A percentile compares a stretch with the other conserved stretches of the same genome.
Evolutionary conservation across 2,329 filamentous ascomycete species (phyloP).

Genomic region (Hypoxylon sp.): DNA sequence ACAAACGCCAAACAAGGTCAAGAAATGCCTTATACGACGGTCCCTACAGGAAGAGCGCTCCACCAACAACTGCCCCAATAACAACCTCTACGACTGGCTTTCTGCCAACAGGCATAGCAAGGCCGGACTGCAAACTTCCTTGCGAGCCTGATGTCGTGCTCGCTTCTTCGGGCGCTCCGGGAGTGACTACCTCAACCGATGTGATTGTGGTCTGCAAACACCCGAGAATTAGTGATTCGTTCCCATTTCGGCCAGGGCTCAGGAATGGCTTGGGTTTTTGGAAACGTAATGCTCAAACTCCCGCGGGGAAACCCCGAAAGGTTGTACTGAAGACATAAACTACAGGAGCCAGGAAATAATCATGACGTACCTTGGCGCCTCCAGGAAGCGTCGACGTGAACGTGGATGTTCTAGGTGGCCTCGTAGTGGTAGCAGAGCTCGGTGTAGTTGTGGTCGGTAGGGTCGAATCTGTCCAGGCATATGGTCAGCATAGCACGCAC

Average conservation of each 20-base stretch:
- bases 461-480: constrained; percentile 41
- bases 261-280: no score
- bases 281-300: background rate
- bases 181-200: constrained; percentile 50
- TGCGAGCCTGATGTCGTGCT: constrained; percentile 38
- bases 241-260: background rate
- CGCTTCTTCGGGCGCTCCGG: constrained; percentile 40
- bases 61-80: constrained; percentile 49
- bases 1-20: constrained; percentile 34
- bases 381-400: constrained; percentile 52
- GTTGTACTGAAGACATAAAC: background rate
- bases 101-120: constrained; percentile 32
- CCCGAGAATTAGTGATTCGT: constrained; percentile 19
- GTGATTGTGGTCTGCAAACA: constrained; percentile 51
- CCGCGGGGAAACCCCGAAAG: background rate
- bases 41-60: constrained; percentile 43
- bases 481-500: constrained; percentile 17
- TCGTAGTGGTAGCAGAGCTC: constrained; percentile 34
- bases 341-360: background rate
- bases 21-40: constrained; percentile 17
- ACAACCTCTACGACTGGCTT: constrained; percentile 45
- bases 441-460: constrained; percentile 39
- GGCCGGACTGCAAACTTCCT: constrained; percentile 51
- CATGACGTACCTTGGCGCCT: constrained; percentile 43
- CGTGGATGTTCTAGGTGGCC: constrained; percentile 48